Evolutionary conservation across 179 eudicot species (phyloP), one percentile per base, ranked within the genome.

Genomic region (Patellifolia procumbens): DNA sequence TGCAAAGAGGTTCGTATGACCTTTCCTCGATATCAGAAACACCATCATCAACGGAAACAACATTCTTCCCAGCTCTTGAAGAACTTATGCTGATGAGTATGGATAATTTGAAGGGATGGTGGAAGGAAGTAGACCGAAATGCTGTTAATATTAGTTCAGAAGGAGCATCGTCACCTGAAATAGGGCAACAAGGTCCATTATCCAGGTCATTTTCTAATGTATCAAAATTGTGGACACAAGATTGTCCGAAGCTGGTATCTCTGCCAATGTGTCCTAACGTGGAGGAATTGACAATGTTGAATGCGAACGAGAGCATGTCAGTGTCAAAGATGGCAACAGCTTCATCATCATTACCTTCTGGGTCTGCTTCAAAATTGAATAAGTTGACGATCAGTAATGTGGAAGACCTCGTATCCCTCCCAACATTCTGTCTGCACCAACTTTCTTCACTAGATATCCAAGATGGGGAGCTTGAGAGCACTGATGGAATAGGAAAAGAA

Each of bases 31-130:
- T 7, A 37, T 37, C 42, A 4, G 7, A 1, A 37, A 3, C 42
- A 37, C 1, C 42, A 37, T n/a, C n/a, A n/a, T 2, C 5, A 17
- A 26, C 6, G 34, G 34, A 26, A 24, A 24, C 19, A 9, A 5
- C 15, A 20, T 75, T 75, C 49, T 80, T 80, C 49, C 79, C 84
- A 31, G 70, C 74, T 37, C 85, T 82, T 53, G 17, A 70, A 76
- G 65, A 62, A 12, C 85, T 82, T 31, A 16, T 0, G 5, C 43
- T 82, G n/a, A 0, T 0, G 10, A 1, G 2, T 3, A 70, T 78
- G 81, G 6, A 29, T 15, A 63, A 63, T 29, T 52, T 74, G 35
- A 46, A 64, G 59, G 73, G 76, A 45, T 78, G 85, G 81, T 74
- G 85, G 81, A 37, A 58, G 19, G 58, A 29, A 74, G 65, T 16